These are phyloP conservation scores for Plasmodium knowlesi DNA, from an alignment of 169 alveolate genomes.

Conservation along the genomic window DNA sequence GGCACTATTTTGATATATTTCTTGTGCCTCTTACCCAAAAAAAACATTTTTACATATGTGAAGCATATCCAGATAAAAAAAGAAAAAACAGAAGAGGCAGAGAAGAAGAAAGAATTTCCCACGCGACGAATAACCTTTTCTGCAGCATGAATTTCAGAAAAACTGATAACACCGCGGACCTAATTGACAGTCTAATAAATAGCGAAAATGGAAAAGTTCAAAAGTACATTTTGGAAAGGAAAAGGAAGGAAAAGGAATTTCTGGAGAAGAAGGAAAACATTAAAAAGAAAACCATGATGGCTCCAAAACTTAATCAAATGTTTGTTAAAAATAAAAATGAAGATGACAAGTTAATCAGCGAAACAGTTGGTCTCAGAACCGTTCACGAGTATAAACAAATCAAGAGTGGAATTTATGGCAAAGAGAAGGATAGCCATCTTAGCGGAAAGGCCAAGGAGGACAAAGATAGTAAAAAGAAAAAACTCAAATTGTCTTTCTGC, in stretches of 20 bases:
- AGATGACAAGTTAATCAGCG: constrained; percentile 70
- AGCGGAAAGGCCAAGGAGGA: constrained; percentile 5
- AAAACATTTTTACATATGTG: not conserved
- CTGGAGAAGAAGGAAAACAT: constrained; percentile 68
- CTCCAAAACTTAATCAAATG: constrained; percentile 73
- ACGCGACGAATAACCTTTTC: not conserved
- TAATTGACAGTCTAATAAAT: constrained; percentile 67
- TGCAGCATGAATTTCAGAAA: constrained; percentile 57
- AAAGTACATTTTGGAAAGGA: constrained; percentile 69
- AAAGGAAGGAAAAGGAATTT: constrained; percentile 69
- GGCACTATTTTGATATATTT: not conserved
- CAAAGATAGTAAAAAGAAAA: constrained; percentile 14
- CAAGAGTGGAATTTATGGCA: constrained; percentile 57
- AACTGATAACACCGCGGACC: constrained; percentile 60
- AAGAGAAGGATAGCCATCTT: constrained; percentile 8
- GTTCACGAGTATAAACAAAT: constrained; percentile 74
- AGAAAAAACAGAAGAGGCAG: not conserved
- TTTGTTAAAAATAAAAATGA: constrained; percentile 69
- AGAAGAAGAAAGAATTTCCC: not conserved
- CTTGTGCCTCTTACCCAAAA: not conserved
- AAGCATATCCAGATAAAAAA: not conserved
- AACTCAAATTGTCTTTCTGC: constrained; percentile 51
- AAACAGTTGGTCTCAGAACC: constrained; percentile 68
- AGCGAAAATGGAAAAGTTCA: constrained; percentile 77
- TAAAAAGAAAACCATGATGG: constrained; percentile 52